These are phyloP conservation scores for Talaromyces sp. DNA, from an alignment of 2,329 filamentous ascomycete genomes.

Conservation along the genomic window DNA sequence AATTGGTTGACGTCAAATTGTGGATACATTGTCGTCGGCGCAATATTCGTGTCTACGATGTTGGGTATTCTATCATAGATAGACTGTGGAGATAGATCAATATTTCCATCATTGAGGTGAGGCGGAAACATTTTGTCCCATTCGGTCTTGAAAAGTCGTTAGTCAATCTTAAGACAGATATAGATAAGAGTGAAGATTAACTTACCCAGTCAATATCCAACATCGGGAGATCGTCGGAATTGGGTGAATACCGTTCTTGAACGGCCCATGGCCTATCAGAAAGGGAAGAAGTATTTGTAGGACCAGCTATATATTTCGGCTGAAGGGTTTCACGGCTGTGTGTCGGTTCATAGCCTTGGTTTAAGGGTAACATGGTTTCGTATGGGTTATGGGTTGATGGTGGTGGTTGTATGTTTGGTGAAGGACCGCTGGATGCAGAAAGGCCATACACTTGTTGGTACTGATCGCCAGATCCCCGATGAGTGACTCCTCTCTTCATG, in stretches of 20 bases:
- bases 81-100: constrained; percentile 39
- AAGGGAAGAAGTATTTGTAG: constrained; percentile 9
- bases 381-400: background rate
- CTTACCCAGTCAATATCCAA: constrained; percentile 64
- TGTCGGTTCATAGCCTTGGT: background rate
- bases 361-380: background rate
- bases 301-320: constrained; percentile 5
- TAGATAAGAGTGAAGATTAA: constrained; percentile 15
- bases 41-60: constrained; percentile 13
- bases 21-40: constrained; percentile 9
- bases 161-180: background rate
- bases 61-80: constrained; percentile 13
- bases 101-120: constrained; percentile 51
- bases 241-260: constrained; percentile 6
- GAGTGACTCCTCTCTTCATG: background rate
- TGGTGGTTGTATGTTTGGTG: background rate
- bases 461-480: background rate
- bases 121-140: constrained; percentile 34
- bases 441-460: background rate
- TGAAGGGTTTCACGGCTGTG: background rate
- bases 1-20: constrained; percentile 3
- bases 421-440: background rate
- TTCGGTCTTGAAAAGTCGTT: constrained; percentile 21
- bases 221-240: constrained; percentile 30
- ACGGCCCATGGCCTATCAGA: constrained; percentile 8